phyloP scores from a whole-genome alignment of 2,329 filamentous ascomycete genomes.

The Aspergillus glaucus region DNA sequence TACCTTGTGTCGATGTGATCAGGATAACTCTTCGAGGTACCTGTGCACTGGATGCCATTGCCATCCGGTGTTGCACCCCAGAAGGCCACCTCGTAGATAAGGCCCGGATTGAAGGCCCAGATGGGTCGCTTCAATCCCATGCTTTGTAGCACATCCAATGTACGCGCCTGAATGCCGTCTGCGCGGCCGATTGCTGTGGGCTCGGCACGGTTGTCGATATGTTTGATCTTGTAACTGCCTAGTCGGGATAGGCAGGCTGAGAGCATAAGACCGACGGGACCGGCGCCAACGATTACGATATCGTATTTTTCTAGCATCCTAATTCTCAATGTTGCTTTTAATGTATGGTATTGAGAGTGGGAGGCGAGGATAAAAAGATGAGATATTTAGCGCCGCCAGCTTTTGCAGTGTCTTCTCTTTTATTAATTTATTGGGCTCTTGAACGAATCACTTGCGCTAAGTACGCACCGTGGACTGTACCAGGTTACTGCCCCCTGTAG shows the following conservation, averaged over 20 bases:
- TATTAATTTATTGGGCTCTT: too few relatives aligned
- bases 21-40: conserved; percentile 1
- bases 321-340: background rate
- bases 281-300: background rate
- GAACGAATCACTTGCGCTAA: too few relatives aligned
- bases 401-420: too few relatives aligned
- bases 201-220: conserved; percentile 3
- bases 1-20: conserved; percentile 2
- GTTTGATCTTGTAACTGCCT: conserved; percentile 1
- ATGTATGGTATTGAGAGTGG: too few relatives aligned
- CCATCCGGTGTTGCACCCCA: conserved; percentile 1
- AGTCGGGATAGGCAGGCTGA: background rate
- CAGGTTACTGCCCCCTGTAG: too few relatives aligned
- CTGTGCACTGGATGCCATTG: conserved; percentile 1
- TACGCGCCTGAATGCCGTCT: conserved; percentile 2
- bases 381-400: too few relatives aligned
- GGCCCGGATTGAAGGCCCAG: conserved; percentile 2
- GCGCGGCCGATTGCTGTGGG: conserved; percentile 2
- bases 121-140: conserved; percentile 2
- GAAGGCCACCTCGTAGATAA: conserved; percentile 3
- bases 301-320: background rate
- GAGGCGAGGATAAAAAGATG: too few relatives aligned
- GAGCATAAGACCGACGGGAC: background rate
- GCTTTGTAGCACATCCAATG: conserved; percentile 2
- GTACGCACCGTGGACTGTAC: too few relatives aligned